phyloP scores from a whole-genome alignment of 2,329 filamentous ascomycete genomes.

The Delphinella strobiligena region DNA sequence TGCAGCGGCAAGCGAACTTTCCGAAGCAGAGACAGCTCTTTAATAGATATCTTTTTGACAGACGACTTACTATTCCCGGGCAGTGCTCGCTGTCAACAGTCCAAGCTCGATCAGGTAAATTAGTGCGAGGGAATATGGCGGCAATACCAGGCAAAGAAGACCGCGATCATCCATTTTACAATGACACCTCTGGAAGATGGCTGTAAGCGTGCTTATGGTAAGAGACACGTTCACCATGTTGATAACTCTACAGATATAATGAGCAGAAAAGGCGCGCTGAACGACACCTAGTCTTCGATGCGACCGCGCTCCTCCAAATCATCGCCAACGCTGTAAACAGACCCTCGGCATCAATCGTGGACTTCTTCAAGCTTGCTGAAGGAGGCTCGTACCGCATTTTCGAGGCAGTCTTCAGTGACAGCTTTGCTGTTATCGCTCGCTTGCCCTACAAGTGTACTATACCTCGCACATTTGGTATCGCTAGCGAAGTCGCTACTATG shows the following conservation, averaged over 20 bases:
- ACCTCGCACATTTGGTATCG: constrained; percentile 11
- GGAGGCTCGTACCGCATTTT: constrained; percentile 2
- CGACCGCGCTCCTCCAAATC: not conserved
- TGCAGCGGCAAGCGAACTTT: no score
- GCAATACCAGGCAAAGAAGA: not conserved
- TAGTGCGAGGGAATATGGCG: no score
- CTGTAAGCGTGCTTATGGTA: not conserved
- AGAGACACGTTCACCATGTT: not conserved
- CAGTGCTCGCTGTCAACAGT: no score
- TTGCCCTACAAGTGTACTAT: constrained; percentile 14
- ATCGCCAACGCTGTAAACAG: not conserved
- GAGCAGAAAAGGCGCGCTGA: not conserved
- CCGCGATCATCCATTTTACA: not conserved
- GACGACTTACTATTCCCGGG: no score
- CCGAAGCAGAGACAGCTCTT: no score
- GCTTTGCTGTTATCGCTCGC: constrained; percentile 12
- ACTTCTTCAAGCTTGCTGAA: constrained; percentile 1
- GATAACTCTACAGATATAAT: not conserved
- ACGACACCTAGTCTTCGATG: not conserved
- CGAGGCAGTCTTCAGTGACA: not conserved
- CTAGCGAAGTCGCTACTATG: constrained; percentile 20
- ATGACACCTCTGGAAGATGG: constrained; percentile 3
- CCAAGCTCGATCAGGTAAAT: no score
- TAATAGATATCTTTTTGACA: no score
- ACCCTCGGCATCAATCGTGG: not conserved